Percentiles rank a stretch among this genome's conserved stretches.
phyloP scores from a whole-genome alignment of 2,329 filamentous ascomycete genomes.

The Bertia moriformis region DNA sequence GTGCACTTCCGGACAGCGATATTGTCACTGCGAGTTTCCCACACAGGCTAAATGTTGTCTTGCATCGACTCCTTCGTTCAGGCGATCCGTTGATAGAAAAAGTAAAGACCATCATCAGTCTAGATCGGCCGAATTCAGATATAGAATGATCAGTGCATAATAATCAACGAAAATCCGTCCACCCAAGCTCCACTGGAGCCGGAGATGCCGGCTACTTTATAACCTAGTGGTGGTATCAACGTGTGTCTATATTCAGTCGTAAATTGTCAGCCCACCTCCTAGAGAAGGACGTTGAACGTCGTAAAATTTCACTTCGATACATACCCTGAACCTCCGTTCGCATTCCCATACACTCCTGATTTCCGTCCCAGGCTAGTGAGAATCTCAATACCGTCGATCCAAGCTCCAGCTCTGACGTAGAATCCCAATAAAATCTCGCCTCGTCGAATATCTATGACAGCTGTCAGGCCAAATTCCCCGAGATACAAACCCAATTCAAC shows the following conservation, averaged over 20 bases:
- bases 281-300: too few relatives aligned
- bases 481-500: conserved; percentile 11
- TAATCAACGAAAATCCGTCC: conserved; percentile 73
- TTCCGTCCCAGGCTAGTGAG: conserved; percentile 77
- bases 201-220: conserved; percentile 73
- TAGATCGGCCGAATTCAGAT: too few relatives aligned
- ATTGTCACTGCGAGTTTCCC: too few relatives aligned
- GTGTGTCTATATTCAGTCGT: conserved; percentile 73
- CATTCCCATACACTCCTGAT: conserved; percentile 73
- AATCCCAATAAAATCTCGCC: conserved; percentile 85
- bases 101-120: too few relatives aligned
- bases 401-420: conserved; percentile 61
- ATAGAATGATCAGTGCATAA: conserved; percentile 51
- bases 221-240: conserved; percentile 77
- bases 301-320: conserved; percentile 25
- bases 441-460: conserved; percentile 55
- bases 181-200: conserved; percentile 71
- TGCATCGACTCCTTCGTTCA: too few relatives aligned
- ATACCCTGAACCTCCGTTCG: conserved; percentile 67
- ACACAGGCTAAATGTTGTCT: too few relatives aligned
- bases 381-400: conserved; percentile 81
- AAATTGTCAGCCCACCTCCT: too few relatives aligned
- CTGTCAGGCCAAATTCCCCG: conserved; percentile 1
- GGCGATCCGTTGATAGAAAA: too few relatives aligned
- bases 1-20: too few relatives aligned